Evolutionary conservation across 2,329 filamentous ascomycete species (phyloP).

Genomic region (Cladosporium phlei): DNA sequence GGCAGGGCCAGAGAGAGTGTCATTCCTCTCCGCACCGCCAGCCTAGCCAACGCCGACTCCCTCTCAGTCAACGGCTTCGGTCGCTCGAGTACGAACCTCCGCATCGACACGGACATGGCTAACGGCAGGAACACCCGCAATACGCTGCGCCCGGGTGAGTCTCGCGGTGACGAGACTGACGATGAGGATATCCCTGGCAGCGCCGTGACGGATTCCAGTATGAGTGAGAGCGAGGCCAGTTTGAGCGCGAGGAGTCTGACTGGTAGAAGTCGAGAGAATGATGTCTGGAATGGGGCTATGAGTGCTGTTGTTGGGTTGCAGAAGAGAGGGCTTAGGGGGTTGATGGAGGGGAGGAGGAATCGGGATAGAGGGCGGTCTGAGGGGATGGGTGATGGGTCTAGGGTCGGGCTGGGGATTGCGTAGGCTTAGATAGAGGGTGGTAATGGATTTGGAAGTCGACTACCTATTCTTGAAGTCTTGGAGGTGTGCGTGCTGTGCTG

Average conservation of each 20-base stretch:
- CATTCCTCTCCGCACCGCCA: conserved; percentile 43
- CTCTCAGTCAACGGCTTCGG: conserved; percentile 33
- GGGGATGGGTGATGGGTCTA: conserved; percentile 28
- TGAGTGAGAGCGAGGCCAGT: conserved; percentile 30
- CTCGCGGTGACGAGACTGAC: conserved; percentile 31
- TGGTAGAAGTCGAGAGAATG: conserved; percentile 44
- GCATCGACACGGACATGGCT: conserved; percentile 49
- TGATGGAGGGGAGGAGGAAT: conserved; percentile 92
- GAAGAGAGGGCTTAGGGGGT: conserved; percentile 81
- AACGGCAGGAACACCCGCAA: conserved; percentile 34
- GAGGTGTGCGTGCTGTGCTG: too few species aligned
- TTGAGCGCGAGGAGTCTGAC: conserved; percentile 34
- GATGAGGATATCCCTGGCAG: conserved; percentile 31
- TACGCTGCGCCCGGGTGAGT: conserved; percentile 33
- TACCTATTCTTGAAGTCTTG: too few species aligned
- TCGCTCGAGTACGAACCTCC: conserved; percentile 33
- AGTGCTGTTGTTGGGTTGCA: conserved; percentile 92
- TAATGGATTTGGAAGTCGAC: neutral
- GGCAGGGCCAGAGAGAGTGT: conserved; percentile 31
- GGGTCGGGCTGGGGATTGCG: conserved; percentile 35
- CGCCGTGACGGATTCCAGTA: conserved; percentile 31
- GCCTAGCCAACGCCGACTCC: conserved; percentile 30
- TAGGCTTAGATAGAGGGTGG: conserved; percentile 11
- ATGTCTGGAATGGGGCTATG: conserved; percentile 75
- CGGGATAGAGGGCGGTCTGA: conserved; percentile 60